phyloP scores from a whole-genome alignment of 371 early-diverging fungal genomes.

The Funneliformis caledonium region DNA sequence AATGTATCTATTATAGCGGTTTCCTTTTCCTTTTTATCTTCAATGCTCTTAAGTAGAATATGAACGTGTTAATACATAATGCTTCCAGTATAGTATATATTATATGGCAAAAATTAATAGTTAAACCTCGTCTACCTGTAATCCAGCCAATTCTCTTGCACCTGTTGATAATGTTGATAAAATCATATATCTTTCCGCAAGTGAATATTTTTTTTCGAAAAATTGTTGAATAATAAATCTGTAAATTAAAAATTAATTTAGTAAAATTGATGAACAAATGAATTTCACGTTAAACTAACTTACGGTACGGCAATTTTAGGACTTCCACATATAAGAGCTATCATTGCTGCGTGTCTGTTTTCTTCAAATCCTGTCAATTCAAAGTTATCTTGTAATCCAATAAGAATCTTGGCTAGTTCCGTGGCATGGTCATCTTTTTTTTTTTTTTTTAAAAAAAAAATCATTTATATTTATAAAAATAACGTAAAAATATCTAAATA shows the following conservation, averaged over 20 bases:
- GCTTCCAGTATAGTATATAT: neutral
- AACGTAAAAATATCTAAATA: neutral
- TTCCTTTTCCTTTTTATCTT: neutral
- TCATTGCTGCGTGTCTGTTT: constrained; percentile 26
- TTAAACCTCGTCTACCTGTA: constrained; percentile 25
- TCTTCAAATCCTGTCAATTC: constrained; percentile 35
- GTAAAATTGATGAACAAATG: neutral
- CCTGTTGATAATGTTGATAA: constrained; percentile 20
- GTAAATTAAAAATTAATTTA: neutral
- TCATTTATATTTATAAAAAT: neutral
- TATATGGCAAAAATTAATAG: neutral
- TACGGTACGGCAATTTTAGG: constrained; percentile 33
- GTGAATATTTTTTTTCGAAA: constrained; percentile 26
- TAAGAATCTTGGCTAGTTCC: constrained; percentile 15
- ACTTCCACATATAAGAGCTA: constrained; percentile 32
- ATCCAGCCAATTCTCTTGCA: constrained; percentile 33
- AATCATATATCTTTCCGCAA: constrained; percentile 12
- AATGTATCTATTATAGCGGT: neutral
- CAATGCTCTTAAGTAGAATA: neutral
- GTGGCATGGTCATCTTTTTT: constrained; percentile 35
- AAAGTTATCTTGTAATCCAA: constrained; percentile 22
- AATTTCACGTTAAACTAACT: neutral
- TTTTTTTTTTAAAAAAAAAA: neutral
- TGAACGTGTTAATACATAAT: neutral
- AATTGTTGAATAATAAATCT: constrained; percentile 35